These are phyloP conservation scores for Phytopythium cucurbitacearum DNA, from an alignment of 352 stramenopile species.

Conservation along the genomic window DNA sequence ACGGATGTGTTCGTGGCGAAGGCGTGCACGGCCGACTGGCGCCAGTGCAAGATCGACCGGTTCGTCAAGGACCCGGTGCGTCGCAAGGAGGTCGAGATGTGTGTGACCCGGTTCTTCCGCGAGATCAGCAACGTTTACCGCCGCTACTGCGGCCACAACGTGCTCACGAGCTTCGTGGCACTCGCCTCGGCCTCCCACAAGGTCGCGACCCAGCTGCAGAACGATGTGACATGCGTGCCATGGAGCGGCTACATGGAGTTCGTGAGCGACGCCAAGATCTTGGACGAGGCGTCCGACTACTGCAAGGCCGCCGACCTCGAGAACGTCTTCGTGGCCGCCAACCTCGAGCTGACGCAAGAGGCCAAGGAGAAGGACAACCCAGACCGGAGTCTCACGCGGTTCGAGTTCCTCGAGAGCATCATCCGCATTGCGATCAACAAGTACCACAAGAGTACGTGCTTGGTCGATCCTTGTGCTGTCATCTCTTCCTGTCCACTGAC, in stretches of 20 bases:
- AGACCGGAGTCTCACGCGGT: conserved; percentile 68
- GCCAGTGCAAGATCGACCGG: conserved; percentile 71
- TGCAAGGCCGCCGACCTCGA: conserved; percentile 64
- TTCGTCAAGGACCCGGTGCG: conserved; percentile 62
- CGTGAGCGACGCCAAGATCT: conserved; percentile 46
- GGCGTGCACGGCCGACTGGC: conserved; percentile 60
- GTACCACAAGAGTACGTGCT: conserved; percentile 51
- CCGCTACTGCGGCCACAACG: conserved; percentile 58
- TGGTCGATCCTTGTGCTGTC: background rate
- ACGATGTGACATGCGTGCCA: conserved; percentile 62
- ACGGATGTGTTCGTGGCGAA: conserved; percentile 66
- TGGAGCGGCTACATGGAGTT: conserved; percentile 74
- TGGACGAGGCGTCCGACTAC: conserved; percentile 67
- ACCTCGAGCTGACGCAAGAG: conserved; percentile 72
- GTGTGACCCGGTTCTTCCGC: conserved; percentile 49
- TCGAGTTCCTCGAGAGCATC: conserved; percentile 74
- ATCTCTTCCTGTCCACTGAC: background rate
- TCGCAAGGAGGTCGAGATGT: conserved; percentile 52
- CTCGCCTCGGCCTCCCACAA: conserved; percentile 30
- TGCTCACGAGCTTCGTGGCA: conserved; percentile 45
- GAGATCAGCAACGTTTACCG: conserved; percentile 57
- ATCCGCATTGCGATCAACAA: conserved; percentile 82
- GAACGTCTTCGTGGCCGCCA: conserved; percentile 79
- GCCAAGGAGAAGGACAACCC: conserved; percentile 80
- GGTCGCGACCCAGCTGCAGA: conserved; percentile 54